Evolutionary conservation across 2,329 filamentous ascomycete genomes (phyloP), one percentile per base, ranked within the genome.

Genomic region (Trichoderma sp.): DNA sequence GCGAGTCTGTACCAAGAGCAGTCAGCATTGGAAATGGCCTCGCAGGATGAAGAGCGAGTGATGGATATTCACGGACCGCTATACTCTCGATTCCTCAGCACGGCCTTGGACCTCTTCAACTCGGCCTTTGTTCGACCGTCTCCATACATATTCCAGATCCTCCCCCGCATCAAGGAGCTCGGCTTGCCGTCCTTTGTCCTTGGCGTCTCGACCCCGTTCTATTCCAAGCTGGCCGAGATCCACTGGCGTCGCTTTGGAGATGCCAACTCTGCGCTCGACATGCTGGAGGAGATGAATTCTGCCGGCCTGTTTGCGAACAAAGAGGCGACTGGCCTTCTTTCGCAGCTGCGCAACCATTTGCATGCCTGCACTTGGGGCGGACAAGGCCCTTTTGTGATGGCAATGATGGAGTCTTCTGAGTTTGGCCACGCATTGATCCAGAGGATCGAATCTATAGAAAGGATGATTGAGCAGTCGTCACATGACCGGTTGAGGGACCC

Each of bases 181-280:
- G 91, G 91, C 1, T 84, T 91, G 1, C 85, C 87, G 1, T 90
- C 90, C 0, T 92, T 90, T 74, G 88, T 92, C 7, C 84, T 95
- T 0, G 91, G 91, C 59, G 89, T 87, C 6, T 89, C 89, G 21
- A 91, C 90, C 0, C 81, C 85, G 0, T 86, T 94, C 52, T 94
- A 92, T 81, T 89, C 91, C 75, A 83, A 87, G 59, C 83, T 93
- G 39, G 82, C 92, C 28, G 78, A 82, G 16, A 84, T 90, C 26
- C 82, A 88, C 67, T 92, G 90, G 87, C 77, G 80, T 39, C 85
- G 87, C 13, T 86, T 87, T 71, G 84, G 87, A 26, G 87, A 92
- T 73, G 81, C 87, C 2, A 71, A 75, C 4, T 82, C 82, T 1
- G 85, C 91, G 28, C 78, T 88, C 60, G 80, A 83, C 4, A 76